Evolutionary conservation across 2,329 filamentous ascomycete genomes (phyloP), one percentile per base, ranked within the genome.

Genomic region (Trichoderma koningiopsis): DNA sequence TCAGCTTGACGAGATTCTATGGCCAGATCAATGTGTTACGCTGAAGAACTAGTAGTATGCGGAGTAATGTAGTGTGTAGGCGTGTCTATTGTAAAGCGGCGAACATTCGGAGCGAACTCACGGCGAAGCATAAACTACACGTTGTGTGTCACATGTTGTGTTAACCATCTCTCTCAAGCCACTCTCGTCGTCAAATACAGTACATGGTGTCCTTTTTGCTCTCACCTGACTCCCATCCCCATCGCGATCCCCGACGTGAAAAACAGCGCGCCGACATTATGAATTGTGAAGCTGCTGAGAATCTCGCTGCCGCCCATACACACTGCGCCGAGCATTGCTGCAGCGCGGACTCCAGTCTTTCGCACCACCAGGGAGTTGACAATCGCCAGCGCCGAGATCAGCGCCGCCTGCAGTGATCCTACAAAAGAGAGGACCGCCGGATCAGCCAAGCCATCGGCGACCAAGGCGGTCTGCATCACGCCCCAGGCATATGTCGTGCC

Each of bases 401-500:
- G 81, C 0, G 84, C 83, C 0, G 84, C 75, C 0, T 83, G 83
- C 0, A 84, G 75, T 0, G 84, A 86, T 0, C 88, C 88, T 5
- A 90, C 85, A 70, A 88, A 90, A 0, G 86, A 84, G 13, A 90
- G 77, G 0, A 84, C 88, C 0, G 84, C 83, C 0, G 86, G 79
- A 0, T 82, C 81, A 0, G 83, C 81, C 0, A 88, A 76, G 0
- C 80, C 79, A 22, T 83, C 76, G 40, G 83, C 77, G 0, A 89
- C 82, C 0, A 90, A 80, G 0, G 84, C 87, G 2, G 82, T 81
- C 75, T 91, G 88, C 29, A 89, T 79, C 0, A 91, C 82, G 7
- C 88, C 88, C 87, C 88, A 90, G 70, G 81, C 83, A 72, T 88
- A 88, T 11, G 80, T 82, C 0, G 83, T 85, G 49, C 87, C 87